A percentile compares a stretch with the other conserved stretches of the same genome.
Evolutionary conservation across 176 grass and related monocot species (phyloP).

Genomic region (Olyra latifolia): DNA sequence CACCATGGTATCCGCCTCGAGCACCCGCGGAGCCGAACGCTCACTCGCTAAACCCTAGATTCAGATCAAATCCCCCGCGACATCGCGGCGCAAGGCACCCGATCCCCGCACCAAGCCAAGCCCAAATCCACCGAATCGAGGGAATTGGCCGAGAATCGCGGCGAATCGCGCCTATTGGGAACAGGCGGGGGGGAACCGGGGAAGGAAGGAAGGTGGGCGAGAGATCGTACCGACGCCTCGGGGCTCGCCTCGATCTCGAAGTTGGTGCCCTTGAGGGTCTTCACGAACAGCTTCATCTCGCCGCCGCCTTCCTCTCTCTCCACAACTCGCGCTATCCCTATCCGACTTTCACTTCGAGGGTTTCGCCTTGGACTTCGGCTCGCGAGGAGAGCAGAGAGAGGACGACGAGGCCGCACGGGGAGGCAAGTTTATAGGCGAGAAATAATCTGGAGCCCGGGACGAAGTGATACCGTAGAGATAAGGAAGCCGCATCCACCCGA

Average conservation of each 20-base stretch:
- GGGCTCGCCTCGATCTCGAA: constrained; percentile 84
- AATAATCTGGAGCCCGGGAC: neutral
- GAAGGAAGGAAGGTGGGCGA: neutral
- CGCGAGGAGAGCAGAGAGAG: neutral
- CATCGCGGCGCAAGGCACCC: neutral
- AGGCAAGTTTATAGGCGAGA: constrained; percentile 21
- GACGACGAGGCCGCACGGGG: constrained; percentile 37
- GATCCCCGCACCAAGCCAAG: neutral
- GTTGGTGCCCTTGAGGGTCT: constrained; percentile 83
- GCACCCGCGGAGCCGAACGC: neutral
- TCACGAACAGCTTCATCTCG: constrained; percentile 88
- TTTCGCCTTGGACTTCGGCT: constrained; percentile 31
- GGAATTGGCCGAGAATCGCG: neutral
- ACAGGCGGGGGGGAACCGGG: too few species aligned
- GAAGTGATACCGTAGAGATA: too few species aligned
- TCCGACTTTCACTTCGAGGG: constrained; percentile 32
- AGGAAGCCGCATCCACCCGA: fast-evolving
- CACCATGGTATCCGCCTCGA: neutral
- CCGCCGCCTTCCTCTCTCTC: neutral
- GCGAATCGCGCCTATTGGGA: constrained; percentile 10
- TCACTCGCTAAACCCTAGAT: constrained; percentile 49
- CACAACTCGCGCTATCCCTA: neutral
- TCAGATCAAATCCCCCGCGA: constrained; percentile 19
- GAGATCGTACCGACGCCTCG: constrained; percentile 55
- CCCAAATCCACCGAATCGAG: constrained; percentile 20